Percentiles rank a stretch among this genome's conserved stretches.
Evolutionary conservation across 2,329 filamentous ascomycete genomes (phyloP).

Genomic region (Fusarium sp.): DNA sequence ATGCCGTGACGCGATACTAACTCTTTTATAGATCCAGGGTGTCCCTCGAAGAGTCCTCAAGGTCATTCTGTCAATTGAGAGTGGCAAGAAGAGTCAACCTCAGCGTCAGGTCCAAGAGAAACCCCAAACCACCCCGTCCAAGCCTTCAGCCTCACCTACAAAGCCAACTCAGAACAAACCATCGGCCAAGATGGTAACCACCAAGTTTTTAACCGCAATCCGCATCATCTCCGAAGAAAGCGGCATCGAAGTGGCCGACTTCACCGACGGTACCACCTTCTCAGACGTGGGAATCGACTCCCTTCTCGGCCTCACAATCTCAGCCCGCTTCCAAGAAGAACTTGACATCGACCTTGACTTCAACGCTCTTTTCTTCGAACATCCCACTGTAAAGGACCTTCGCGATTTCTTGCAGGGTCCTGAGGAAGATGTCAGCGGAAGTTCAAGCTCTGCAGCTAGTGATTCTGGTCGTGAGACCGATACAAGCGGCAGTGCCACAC

Average conservation of each 20-base stretch:
- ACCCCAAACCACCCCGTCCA: neutral
- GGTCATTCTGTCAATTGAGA: slow-evolving; percentile 33
- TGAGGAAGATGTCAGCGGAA: slow-evolving; percentile 14
- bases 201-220: slow-evolving; percentile 15
- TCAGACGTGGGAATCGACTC: slow-evolving; percentile 70
- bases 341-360: slow-evolving; percentile 65
- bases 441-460: slow-evolving; percentile 17
- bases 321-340: slow-evolving; percentile 67
- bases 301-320: slow-evolving; percentile 69
- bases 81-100: slow-evolving; percentile 26
- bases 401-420: slow-evolving; percentile 49
- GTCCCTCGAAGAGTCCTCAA: slow-evolving; percentile 36
- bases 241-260: slow-evolving; percentile 50
- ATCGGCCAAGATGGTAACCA: neutral
- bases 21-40: slow-evolving; percentile 16
- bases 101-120: slow-evolving; percentile 15
- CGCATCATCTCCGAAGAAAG: slow-evolving; percentile 38
- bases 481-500: slow-evolving; percentile 10
- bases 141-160: accelerated
- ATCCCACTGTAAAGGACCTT: slow-evolving; percentile 65
- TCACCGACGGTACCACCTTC: slow-evolving; percentile 67
- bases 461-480: slow-evolving; percentile 13
- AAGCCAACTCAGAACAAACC: neutral
- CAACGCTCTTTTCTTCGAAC: slow-evolving; percentile 62
- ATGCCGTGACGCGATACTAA: neutral